Evolutionary conservation across 345 rosid species (phyloP), one percentile per base, ranked within the genome.

Genomic region (Leavenworthia alabamica): DNA sequence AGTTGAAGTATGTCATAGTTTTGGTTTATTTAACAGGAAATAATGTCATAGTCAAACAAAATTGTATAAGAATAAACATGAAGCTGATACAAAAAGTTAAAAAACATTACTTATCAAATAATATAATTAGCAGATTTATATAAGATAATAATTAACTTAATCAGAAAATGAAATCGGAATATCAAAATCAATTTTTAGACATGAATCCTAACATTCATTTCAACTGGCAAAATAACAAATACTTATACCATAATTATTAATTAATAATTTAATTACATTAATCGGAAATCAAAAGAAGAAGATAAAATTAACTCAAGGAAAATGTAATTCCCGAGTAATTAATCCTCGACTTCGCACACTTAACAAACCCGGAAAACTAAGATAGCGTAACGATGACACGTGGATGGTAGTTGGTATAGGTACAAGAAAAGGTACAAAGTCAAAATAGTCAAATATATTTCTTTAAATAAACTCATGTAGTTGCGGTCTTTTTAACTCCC

Each of bases 291-390:
- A 36, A 61, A 69, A 69, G 58, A 70, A 62, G 69, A 62, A 46
- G 68, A 22, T 64, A 40, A 28, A 37, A 62, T 22, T 17, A 70
- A 28, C 64, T 28, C 59, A 26, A 26, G 42, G 23, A 54, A 26
- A 55, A 62, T 31, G 43, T 31, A n/a, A 28, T 13, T 27, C 36
- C 75, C 35, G 46, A 57, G 42, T 17, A 13, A 57, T 19, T 42
- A 64, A 35, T 64, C 50, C 23, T 71, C 71, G 8, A 51, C 66
- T 57, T 58, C 19, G 29, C 71, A 71, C 71, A 71, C 75, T 37
- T 17, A 27, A 56, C 48, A 70, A 37, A 46, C 51, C 20, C 23
- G 11, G 39, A 53, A 52, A 57, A 26, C 3, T 33, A 43, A 33
- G 3, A 36, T 16, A 29, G 6, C 16, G 45, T 8, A 49, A 41